Percentiles rank a stretch among this genome's conserved stretches.
These are phyloP conservation scores for Tripterygium wilfordii DNA, from an alignment of 177 flowering plant genomes.

Conservation along the genomic window DNA sequence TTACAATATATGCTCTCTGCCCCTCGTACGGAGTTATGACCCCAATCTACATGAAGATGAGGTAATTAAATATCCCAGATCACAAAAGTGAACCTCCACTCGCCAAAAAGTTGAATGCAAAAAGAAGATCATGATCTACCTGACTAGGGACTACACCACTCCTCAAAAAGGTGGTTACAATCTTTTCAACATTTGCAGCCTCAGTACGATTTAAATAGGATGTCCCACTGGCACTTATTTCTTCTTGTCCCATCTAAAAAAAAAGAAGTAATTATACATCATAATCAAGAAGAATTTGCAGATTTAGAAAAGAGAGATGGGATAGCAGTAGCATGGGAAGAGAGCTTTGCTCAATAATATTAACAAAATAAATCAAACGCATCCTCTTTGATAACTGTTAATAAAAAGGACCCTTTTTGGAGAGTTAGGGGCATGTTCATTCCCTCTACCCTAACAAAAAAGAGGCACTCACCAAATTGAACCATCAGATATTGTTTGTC, in stretches of 20 bases:
- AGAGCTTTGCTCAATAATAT: too few species aligned
- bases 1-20: slow-evolving; percentile 96
- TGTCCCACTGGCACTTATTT: slow-evolving; percentile 98
- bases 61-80: background rate
- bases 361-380: too few species aligned
- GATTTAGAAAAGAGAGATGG: background rate
- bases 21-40: slow-evolving; percentile 99
- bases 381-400: too few species aligned
- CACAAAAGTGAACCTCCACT: background rate
- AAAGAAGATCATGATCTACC: slow-evolving; percentile 29
- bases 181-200: slow-evolving; percentile 97
- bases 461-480: too few species aligned
- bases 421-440: too few species aligned
- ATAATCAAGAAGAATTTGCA: background rate
- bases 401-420: too few species aligned
- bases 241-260: slow-evolving; percentile 98
- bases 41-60: slow-evolving; percentile 59
- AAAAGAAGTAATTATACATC: slow-evolving; percentile 1
- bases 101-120: background rate
- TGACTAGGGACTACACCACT: slow-evolving; percentile 98
- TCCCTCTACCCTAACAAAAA: too few species aligned
- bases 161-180: slow-evolving; percentile 91
- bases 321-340: too few species aligned
- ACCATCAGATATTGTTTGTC: too few species aligned
- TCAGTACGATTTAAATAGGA: slow-evolving; percentile 95